phyloP scores from a whole-genome alignment of 164 flowering plant genomes.

The Umbilicus rupestris region DNA sequence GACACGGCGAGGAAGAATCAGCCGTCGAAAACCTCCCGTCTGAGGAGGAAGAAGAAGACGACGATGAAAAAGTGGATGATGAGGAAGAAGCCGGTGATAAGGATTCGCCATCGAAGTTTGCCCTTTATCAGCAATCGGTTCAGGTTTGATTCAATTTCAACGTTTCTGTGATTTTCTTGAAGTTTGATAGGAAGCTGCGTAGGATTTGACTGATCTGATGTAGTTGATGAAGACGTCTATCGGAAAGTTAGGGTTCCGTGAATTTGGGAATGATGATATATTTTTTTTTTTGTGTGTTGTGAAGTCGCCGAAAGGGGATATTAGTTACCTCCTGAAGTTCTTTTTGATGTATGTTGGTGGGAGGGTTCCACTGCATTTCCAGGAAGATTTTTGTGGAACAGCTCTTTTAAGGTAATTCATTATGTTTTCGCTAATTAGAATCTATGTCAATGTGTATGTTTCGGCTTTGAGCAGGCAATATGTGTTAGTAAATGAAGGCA shows the following conservation, averaged over 20 bases:
- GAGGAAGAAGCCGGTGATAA: slow-evolving; percentile 15
- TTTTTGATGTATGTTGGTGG: slow-evolving; percentile 90
- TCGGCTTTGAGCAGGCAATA: no score
- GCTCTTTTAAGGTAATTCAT: slow-evolving; percentile 69
- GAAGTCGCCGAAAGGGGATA: slow-evolving; percentile 98
- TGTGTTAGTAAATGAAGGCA: no score
- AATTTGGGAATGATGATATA: not conserved
- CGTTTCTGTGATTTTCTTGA: not conserved
- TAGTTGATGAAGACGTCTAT: no score
- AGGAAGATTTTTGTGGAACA: slow-evolving; percentile 97
- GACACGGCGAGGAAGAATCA: slow-evolving; percentile 6
- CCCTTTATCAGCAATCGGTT: slow-evolving; percentile 81
- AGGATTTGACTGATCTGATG: no score
- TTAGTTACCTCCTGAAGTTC: slow-evolving; percentile 87
- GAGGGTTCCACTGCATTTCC: slow-evolving; percentile 76
- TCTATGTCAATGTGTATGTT: no score
- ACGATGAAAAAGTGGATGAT: slow-evolving; percentile 16
- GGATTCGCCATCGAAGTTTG: slow-evolving; percentile 58
- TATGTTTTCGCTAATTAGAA: no score
- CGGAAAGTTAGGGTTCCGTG: not conserved
- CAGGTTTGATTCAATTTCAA: slow-evolving; percentile 36
- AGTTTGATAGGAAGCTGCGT: not conserved
- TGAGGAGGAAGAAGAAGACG: slow-evolving; percentile 20
- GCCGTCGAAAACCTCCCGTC: slow-evolving; percentile 11
- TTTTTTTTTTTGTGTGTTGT: slow-evolving; percentile 14